Percentiles rank a stretch among this genome's conserved stretches.
These are phyloP conservation scores for Phaeosphaeria sp. DNA, from an alignment of 2,329 filamentous ascomycete species.

Conservation along the genomic window DNA sequence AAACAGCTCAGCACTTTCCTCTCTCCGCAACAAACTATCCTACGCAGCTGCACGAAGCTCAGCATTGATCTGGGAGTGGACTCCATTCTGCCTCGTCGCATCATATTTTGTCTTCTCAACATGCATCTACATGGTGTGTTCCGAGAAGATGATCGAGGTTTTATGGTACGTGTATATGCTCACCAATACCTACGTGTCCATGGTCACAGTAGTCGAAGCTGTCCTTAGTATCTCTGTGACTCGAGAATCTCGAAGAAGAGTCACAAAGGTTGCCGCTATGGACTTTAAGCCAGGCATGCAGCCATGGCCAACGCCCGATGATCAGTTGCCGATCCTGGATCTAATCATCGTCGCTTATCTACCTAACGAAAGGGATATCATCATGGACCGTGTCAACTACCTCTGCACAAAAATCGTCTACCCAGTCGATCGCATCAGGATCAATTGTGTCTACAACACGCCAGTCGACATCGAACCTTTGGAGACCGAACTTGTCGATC, in stretches of 20 bases:
- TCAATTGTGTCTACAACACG: slow-evolving; percentile 56
- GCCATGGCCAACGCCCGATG: slow-evolving; percentile 45
- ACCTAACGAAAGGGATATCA: slow-evolving; percentile 56
- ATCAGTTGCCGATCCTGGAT: slow-evolving; percentile 50
- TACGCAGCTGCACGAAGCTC: slow-evolving; percentile 6
- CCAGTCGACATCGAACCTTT: slow-evolving; percentile 52
- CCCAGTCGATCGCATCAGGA: slow-evolving; percentile 50
- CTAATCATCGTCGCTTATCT: slow-evolving; percentile 56
- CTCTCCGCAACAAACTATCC: not conserved
- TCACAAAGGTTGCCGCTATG: slow-evolving; percentile 26
- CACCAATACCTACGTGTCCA: slow-evolving; percentile 48
- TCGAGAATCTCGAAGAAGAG: slow-evolving; percentile 36
- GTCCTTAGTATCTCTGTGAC: slow-evolving; percentile 36
- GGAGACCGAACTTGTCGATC: slow-evolving; percentile 47
- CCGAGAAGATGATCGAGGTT: slow-evolving; percentile 34
- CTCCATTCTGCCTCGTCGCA: slow-evolving; percentile 43
- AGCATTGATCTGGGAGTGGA: slow-evolving; percentile 40
- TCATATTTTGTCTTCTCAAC: slow-evolving; percentile 47
- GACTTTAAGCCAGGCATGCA: slow-evolving; percentile 6
- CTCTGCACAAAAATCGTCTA: slow-evolving; percentile 51
- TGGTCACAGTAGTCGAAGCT: slow-evolving; percentile 47
- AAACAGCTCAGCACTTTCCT: not conserved
- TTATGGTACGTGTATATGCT: slow-evolving; percentile 50
- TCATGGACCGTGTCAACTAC: slow-evolving; percentile 52
- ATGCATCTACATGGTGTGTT: slow-evolving; percentile 45